Conservation (phyloP, 164 flowering plant species). For the Vitis vinifera region DNA sequence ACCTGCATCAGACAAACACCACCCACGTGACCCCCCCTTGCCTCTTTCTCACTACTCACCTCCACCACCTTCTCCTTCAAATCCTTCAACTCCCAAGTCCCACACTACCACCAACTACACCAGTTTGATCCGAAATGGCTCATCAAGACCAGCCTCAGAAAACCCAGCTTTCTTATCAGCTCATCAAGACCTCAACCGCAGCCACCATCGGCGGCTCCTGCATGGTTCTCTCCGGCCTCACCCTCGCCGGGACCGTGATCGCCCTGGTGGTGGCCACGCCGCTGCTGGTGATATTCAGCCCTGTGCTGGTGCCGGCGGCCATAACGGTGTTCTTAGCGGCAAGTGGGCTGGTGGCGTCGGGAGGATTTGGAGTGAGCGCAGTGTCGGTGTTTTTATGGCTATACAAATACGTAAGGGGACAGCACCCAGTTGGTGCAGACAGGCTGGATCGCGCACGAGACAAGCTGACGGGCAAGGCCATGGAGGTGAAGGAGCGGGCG, state of each 20-base stretch:
- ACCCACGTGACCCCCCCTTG: too few relatives aligned
- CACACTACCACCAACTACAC: too few relatives aligned
- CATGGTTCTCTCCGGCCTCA: slow-evolving; percentile 29
- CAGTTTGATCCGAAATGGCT: neutral
- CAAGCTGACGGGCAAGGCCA: slow-evolving; percentile 8
- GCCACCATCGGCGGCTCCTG: slow-evolving; percentile 29
- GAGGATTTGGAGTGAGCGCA: slow-evolving; percentile 19
- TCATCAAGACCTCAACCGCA: slow-evolving; percentile 27
- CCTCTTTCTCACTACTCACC: too few relatives aligned
- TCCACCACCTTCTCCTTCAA: too few relatives aligned
- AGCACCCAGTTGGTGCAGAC: slow-evolving; percentile 24
- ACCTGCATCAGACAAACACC: too few relatives aligned
- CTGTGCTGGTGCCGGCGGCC: slow-evolving; percentile 31
- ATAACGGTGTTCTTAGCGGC: slow-evolving; percentile 15
- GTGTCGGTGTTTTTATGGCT: slow-evolving; percentile 22
- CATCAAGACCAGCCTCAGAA: slow-evolving; percentile 1
- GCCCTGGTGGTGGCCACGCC: slow-evolving; percentile 30
- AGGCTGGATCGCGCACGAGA: slow-evolving; percentile 15
- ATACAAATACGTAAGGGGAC: slow-evolving; percentile 20
- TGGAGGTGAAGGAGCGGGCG: slow-evolving; percentile 8
- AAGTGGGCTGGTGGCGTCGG: slow-evolving; percentile 22
- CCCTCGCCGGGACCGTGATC: slow-evolving; percentile 28
- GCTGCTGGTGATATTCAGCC: slow-evolving; percentile 31
- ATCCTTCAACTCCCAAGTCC: too few relatives aligned
- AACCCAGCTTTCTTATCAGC: slow-evolving; percentile 8